Percentiles rank a stretch among this genome's conserved stretches.
Conservation (phyloP, 75 land plant genomes). For the Chamaecyparis obtusa region DNA sequence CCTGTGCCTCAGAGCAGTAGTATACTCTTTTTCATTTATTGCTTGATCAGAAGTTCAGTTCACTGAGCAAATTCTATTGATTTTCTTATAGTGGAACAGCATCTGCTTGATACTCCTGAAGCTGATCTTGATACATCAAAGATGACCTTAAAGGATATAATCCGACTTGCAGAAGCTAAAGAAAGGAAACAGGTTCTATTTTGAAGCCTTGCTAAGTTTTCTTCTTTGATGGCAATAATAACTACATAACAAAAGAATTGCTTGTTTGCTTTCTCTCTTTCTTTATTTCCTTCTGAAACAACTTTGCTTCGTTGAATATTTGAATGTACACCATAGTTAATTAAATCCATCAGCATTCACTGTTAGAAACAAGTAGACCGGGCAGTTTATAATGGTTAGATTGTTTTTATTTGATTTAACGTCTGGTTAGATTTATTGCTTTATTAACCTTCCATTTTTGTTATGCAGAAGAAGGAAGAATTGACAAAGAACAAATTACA, state of each 20-base stretch:
- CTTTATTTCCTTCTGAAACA: background rate
- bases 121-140: slow-evolving; percentile 60
- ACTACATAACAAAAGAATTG: background rate
- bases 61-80: background rate
- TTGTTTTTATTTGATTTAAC: background rate
- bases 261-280: background rate
- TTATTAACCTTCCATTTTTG: background rate
- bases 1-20: background rate
- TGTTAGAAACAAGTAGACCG: background rate
- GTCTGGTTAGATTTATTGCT: background rate
- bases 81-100: slow-evolving; percentile 36
- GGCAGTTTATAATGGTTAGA: background rate
- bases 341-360: background rate
- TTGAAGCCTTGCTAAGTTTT: slow-evolving; percentile 1
- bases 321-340: background rate
- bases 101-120: slow-evolving; percentile 50
- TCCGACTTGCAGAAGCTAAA: slow-evolving; percentile 63
- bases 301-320: background rate
- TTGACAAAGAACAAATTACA: background rate
- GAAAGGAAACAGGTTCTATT: slow-evolving; percentile 45
- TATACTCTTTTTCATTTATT: background rate
- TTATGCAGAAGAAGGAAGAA: slow-evolving; percentile 11
- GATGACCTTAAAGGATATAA: slow-evolving; percentile 59
- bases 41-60: slow-evolving; percentile 2
- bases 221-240: background rate